Conservation (phyloP, 495 filamentous ascomycete species). For the Neurospora sp. region DNA sequence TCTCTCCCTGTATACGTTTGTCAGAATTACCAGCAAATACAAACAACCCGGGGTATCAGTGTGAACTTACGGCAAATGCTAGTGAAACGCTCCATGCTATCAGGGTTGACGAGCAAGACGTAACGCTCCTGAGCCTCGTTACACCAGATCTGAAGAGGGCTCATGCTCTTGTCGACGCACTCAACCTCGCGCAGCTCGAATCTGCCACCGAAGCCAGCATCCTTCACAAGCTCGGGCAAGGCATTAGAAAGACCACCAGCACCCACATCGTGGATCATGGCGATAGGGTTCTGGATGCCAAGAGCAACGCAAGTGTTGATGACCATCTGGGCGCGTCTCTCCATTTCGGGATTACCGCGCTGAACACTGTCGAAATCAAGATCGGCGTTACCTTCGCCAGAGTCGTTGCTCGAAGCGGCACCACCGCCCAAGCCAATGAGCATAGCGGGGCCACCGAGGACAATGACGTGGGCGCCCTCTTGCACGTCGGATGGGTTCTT, state of each 20-base stretch:
- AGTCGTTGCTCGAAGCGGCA: slow-evolving; percentile 83
- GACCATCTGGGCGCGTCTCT: slow-evolving; percentile 89
- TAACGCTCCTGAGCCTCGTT: slow-evolving; percentile 95
- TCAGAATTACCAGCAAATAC: slow-evolving; percentile 5
- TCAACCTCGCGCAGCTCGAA: slow-evolving; percentile 92
- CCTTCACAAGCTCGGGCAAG: slow-evolving; percentile 75
- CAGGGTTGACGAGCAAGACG: slow-evolving; percentile 70
- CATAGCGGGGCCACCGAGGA: slow-evolving; percentile 94
- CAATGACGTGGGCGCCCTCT: slow-evolving; percentile 77
- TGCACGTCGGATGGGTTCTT: slow-evolving; percentile 70
- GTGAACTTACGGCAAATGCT: slow-evolving; percentile 55
- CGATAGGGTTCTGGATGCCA: slow-evolving; percentile 76
- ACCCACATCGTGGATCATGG: slow-evolving; percentile 94
- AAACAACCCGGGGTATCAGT: not conserved
- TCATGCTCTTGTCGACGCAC: slow-evolving; percentile 82
- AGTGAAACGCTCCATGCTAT: slow-evolving; percentile 72
- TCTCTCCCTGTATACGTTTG: slow-evolving; percentile 44
- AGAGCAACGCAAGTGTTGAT: slow-evolving; percentile 87
- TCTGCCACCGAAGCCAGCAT: slow-evolving; percentile 75
- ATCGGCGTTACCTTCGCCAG: slow-evolving; percentile 78
- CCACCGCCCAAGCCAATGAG: slow-evolving; percentile 92
- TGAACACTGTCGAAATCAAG: slow-evolving; percentile 96
- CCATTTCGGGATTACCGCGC: slow-evolving; percentile 88
- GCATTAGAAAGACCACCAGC: slow-evolving; percentile 93
- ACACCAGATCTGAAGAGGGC: slow-evolving; percentile 93